These are phyloP conservation scores for Metschnikowia bowlesiae DNA, from an alignment of 805 yeast genomes.

Conservation along the genomic window DNA sequence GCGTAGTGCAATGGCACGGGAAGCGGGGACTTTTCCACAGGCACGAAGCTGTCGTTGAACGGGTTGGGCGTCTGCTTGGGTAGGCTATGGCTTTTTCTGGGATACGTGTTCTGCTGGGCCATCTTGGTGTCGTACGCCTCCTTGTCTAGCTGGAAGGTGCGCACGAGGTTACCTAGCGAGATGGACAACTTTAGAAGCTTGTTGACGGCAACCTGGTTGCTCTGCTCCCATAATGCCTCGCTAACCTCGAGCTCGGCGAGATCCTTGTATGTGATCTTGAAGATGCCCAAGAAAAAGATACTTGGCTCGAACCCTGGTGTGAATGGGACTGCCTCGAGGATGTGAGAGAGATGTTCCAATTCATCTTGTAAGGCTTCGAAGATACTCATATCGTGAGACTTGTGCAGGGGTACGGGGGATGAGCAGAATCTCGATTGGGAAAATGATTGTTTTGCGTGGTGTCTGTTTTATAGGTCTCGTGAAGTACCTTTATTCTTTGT, in stretches of 20 bases:
- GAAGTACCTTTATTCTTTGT: too few relatives aligned
- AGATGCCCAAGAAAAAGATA: constrained; percentile 29
- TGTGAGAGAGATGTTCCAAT: constrained; percentile 22
- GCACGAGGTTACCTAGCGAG: constrained; percentile 38
- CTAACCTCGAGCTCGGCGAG: constrained; percentile 20
- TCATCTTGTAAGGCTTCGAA: constrained; percentile 23
- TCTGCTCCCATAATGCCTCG: constrained; percentile 15
- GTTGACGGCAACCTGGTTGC: constrained; percentile 31
- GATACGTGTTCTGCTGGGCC: constrained; percentile 8
- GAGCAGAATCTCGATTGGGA: too few relatives aligned
- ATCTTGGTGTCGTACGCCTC: constrained; percentile 26
- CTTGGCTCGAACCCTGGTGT: constrained; percentile 13
- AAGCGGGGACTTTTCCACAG: background rate
- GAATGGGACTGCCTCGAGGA: constrained; percentile 35
- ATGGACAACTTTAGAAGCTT: constrained; percentile 39
- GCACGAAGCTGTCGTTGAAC: constrained; percentile 9
- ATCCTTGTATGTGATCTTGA: constrained; percentile 23
- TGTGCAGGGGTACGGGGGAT: too few relatives aligned
- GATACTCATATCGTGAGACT: constrained; percentile 7
- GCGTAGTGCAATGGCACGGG: constrained; percentile 23
- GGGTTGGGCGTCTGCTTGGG: constrained; percentile 11
- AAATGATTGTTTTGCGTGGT: too few relatives aligned
- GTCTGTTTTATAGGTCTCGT: too few relatives aligned
- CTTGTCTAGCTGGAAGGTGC: constrained; percentile 33
- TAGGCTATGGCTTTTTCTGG: background rate